Base-by-base conservation (phyloP, 2,329 filamentous ascomycete genomes). In the Bipolaris victoriae region DNA sequence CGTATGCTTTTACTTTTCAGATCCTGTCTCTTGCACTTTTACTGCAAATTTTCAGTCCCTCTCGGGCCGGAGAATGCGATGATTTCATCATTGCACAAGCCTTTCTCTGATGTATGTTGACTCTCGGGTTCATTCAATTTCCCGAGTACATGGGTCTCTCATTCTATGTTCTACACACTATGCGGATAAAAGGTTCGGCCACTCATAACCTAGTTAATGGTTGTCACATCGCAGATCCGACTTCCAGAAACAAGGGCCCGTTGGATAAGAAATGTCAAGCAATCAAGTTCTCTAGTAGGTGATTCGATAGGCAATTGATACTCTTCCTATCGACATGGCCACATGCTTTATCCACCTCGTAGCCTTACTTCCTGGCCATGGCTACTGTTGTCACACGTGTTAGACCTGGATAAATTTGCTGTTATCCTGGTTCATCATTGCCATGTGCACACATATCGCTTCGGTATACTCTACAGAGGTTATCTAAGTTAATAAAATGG, bases 151-250 rank as follows among this genome's bases (percentile, higher is more conserved):
- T 52, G 45, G 36, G 56, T 18, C 68, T 71, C 10, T 37, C 69
- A 71, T 67, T 53, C 40, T 60, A 60, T 52, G 64, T 55, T 67
- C 49, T 60, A 60, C 49, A 62, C 60, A 68, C 58, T 72, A 65
- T 72, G 49, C 68, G 71, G 70, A n/a, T 74, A 72, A 74, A 73
- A 64, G 3, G 33, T 31, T 15, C 46, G 48, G 53, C 68, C 68
- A 67, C 57, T 69, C 61, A 66, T 37, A 64, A 6, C 7, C 48
- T 10, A 49, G 41, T 48, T 48, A 62, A 61, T 61, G n/a, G 44
- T 33, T 53, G 52, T 63, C 58, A 63, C 54, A 49, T 18, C 11
- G 11, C 55, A 40, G 45, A 45, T 47, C 45, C 40, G 58, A 48
- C 52, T 69, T 71, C 64, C 62, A 64, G 57, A 70, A 70, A 54